A percentile compares a stretch with the other conserved stretches of the same genome.
phyloP scores from a whole-genome alignment of 768 basidiomycete species.

The Leccinum uliginosum region DNA sequence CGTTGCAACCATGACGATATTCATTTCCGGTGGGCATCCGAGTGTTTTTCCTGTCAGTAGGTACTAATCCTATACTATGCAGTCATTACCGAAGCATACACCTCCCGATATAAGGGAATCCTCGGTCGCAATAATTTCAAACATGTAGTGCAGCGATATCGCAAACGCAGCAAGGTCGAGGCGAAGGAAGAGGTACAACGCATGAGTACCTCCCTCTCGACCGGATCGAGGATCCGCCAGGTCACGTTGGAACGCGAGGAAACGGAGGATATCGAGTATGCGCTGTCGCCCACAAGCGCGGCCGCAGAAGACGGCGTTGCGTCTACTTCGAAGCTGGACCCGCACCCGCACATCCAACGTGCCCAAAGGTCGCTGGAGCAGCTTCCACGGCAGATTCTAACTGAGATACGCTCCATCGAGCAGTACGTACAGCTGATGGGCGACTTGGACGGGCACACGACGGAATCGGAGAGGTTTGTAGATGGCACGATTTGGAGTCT shows the following conservation, averaged over 20 bases:
- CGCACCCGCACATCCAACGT: slow-evolving; percentile 5
- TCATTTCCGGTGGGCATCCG: slow-evolving; percentile 56
- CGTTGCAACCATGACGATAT: slow-evolving; percentile 70
- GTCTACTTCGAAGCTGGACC: slow-evolving; percentile 3
- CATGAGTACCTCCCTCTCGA: not conserved
- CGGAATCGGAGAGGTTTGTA: slow-evolving; percentile 1
- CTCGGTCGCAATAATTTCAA: slow-evolving; percentile 45
- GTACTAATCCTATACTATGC: not conserved
- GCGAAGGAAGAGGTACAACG: slow-evolving; percentile 11
- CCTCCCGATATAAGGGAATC: slow-evolving; percentile 56
- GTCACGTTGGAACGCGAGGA: not conserved
- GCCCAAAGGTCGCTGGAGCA: slow-evolving; percentile 33
- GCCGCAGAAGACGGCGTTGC: not conserved
- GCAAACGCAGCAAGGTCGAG: slow-evolving; percentile 23
- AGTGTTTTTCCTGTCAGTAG: not conserved
- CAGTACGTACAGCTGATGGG: slow-evolving; percentile 37
- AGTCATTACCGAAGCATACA: slow-evolving; percentile 68
- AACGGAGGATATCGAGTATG: not conserved
- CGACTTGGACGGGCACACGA: slow-evolving; percentile 8
- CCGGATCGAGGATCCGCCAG: not conserved
- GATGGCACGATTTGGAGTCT: slow-evolving; percentile 29
- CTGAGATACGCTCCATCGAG: slow-evolving; percentile 36
- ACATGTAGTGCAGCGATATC: slow-evolving; percentile 44
- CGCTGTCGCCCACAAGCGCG: not conserved
- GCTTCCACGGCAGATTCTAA: slow-evolving; percentile 37